These are phyloP conservation scores for Arthrobotrys sphaeroides DNA, from an alignment of 2,329 filamentous ascomycete genomes.

Conservation along the genomic window DNA sequence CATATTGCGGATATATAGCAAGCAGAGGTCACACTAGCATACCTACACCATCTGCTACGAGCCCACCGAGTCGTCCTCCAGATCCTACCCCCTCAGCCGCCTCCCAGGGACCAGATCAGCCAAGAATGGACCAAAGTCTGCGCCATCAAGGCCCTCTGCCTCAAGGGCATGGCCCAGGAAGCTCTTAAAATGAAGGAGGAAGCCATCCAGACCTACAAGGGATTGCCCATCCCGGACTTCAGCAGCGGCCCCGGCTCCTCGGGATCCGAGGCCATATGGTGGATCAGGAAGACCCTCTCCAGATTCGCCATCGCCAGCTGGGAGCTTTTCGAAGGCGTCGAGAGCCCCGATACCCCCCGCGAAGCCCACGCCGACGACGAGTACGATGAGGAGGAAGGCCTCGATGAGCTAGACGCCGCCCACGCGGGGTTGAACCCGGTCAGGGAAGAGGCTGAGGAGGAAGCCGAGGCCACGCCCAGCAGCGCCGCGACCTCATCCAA, in stretches of 20 bases:
- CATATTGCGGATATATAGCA: conserved; percentile 33
- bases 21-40: conserved; percentile 52
- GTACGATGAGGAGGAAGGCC: conserved; percentile 39
- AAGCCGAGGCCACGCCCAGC: neutral
- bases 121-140: conserved; percentile 54
- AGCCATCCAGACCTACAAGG: conserved; percentile 46
- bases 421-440: conserved; percentile 30
- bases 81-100: conserved; percentile 29
- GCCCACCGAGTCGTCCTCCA: conserved; percentile 44
- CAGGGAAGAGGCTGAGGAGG: conserved; percentile 10
- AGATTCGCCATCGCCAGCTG: conserved; percentile 52
- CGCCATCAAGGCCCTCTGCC: conserved; percentile 46
- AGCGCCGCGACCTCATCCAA: neutral
- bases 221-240: conserved; percentile 44
- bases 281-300: conserved; percentile 49
- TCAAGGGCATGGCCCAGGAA: conserved; percentile 50
- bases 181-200: conserved; percentile 44
- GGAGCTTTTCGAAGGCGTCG: conserved; percentile 51
- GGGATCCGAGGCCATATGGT: conserved; percentile 41
- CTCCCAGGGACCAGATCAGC: conserved; percentile 41
- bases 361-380: conserved; percentile 39
- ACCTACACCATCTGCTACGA: conserved; percentile 49
- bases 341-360: conserved; percentile 29
- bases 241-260: conserved; percentile 42
- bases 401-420: conserved; percentile 42